Evolutionary conservation across 2,329 filamentous ascomycete species (phyloP).

Genomic region (Microcyclosporella mali): DNA sequence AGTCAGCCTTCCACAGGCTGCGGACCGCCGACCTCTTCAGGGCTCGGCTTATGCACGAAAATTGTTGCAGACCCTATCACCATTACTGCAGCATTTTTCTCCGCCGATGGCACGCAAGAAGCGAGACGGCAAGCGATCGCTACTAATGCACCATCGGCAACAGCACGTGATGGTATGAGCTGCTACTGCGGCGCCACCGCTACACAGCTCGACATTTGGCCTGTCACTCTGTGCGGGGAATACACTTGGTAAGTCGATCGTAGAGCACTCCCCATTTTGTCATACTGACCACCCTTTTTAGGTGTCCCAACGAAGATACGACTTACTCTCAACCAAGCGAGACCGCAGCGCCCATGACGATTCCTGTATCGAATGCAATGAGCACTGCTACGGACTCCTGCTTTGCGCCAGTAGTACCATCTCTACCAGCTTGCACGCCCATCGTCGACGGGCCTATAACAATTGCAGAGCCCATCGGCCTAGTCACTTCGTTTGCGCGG

Average conservation of each 20-base stretch:
- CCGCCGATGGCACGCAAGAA: not conserved
- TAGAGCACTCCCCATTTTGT: too few relatives aligned
- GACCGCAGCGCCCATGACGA: too few relatives aligned
- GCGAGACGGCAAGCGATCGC: not conserved
- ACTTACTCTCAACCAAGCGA: too few relatives aligned
- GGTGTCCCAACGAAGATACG: too few relatives aligned
- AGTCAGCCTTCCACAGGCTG: not conserved
- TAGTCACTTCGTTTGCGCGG: too few relatives aligned
- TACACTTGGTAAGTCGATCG: not conserved
- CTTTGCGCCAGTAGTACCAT: too few relatives aligned
- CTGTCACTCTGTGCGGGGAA: constrained; percentile 1
- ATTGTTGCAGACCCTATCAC: not conserved
- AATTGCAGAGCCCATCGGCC: too few relatives aligned
- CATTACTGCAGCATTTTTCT: constrained; percentile 1
- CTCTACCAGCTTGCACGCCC: too few relatives aligned
- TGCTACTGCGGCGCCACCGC: constrained; percentile 1
- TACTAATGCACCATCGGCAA: not conserved
- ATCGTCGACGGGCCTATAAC: too few relatives aligned
- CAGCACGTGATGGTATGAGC: not conserved
- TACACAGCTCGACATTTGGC: constrained; percentile 1
- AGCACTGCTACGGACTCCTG: too few relatives aligned
- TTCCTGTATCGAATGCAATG: too few relatives aligned
- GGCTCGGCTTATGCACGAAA: not conserved
- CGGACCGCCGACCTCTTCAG: constrained; percentile 1
- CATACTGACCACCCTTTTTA: too few relatives aligned